Conservation (phyloP, 306 rosid genomes). For the Hylodesmum podocarpum region DNA sequence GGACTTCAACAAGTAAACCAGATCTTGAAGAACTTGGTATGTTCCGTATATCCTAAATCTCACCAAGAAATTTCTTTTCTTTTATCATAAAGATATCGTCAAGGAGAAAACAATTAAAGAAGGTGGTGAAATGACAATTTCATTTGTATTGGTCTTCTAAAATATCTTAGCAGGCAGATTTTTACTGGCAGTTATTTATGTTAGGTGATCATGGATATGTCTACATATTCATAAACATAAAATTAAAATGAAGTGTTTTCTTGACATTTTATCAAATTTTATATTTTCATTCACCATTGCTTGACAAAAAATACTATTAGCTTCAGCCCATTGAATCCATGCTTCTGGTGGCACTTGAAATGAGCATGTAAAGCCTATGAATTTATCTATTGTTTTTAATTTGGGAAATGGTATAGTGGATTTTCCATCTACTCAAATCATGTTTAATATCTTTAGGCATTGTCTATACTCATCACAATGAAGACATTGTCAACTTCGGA, state of each 20-base stretch:
- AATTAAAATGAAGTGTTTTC: not conserved
- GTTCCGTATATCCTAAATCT: conserved; percentile 15
- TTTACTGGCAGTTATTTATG: not conserved
- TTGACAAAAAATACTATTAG: not conserved
- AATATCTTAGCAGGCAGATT: not conserved
- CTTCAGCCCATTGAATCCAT: not conserved
- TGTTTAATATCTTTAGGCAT: conserved; percentile 49
- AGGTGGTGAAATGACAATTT: conserved; percentile 7
- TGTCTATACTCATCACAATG: conserved; percentile 84
- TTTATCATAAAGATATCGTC: conserved; percentile 5
- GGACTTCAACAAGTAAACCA: conserved; percentile 42
- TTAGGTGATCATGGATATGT: not conserved
- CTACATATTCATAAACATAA: not conserved
- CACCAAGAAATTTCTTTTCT: not conserved
- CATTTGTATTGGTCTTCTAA: not conserved
- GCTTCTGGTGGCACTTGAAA: conserved; percentile 22
- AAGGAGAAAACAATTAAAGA: not conserved
- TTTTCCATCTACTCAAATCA: not conserved
- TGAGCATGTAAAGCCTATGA: not conserved
- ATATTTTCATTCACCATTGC: not conserved
- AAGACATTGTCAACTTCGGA: conserved; percentile 69
- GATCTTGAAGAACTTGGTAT: conserved; percentile 73
- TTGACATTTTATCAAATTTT: not conserved
- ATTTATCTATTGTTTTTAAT: not conserved
- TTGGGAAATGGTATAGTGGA: not conserved